Evolutionary conservation across 2,329 filamentous ascomycete species (phyloP), one percentile per base, ranked within the genome.

Genomic region (Ceratocystis cubensis): DNA sequence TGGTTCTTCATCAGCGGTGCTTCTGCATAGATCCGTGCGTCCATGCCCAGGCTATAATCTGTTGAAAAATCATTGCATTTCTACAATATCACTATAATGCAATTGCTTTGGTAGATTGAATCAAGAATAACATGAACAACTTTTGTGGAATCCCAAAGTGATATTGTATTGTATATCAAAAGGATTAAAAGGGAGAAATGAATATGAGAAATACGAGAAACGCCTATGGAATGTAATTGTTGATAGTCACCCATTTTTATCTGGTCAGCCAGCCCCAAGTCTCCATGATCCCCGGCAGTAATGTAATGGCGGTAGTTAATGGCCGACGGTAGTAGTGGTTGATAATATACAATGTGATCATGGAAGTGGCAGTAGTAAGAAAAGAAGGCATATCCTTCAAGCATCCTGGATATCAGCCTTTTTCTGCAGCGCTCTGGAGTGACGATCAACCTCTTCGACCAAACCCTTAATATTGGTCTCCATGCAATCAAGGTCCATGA

Each of bases 1-100:
- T 99, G 94, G 94, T 99, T 99, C 88, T 99, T 97, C 86, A 99
- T 99, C 80, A 96, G 91, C 77, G 94, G 94, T 78, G 94, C 94
- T 75, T 90, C 91, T 73, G 82, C 88, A 73, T 93, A 89, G 80
- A 73, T 61, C 50, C 37, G 8, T 8, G 2, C 3, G 48, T 20
- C 61, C 50, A 61, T 53, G 48, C 8, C 61, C 50, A 61, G 48
- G 66, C 48, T 70, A 65, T 65, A 61, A 64, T 69, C 70, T 70
- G 69, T 70, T 65, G 67, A 70, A 65, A 73, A 71, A 69, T 73
- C 71, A 72, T 65, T 69, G 70, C 28, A 66, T 45, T 13, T 41
- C 3, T 44, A 67, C 6, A 33, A 61, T 20, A 37, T 28, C 3
- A 41, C 10, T 70, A 72, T 73, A 77, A 67, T 44, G n/a, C 48